Conservation (phyloP, 257 asterid species). For the Craterostigma plantagineum region DNA sequence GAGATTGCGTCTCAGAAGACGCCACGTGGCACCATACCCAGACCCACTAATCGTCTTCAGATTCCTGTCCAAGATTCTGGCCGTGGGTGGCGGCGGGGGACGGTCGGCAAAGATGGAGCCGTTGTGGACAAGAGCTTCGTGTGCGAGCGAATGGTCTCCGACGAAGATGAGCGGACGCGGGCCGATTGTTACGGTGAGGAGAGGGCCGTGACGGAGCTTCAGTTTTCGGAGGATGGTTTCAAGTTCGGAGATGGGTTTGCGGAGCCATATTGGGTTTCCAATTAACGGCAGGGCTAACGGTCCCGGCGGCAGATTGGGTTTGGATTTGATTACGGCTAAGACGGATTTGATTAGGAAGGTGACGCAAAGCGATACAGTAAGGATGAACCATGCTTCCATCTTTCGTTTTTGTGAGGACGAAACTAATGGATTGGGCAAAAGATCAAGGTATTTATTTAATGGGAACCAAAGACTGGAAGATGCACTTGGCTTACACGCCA, state of each 20-base stretch:
- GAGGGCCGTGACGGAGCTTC: background rate
- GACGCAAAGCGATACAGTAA: no score
- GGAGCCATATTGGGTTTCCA: background rate
- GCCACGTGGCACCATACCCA: background rate
- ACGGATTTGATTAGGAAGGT: no score
- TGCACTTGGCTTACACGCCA: no score
- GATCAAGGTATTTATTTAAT: no score
- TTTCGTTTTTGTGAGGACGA: no score
- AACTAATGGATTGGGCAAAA: no score
- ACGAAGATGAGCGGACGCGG: background rate
- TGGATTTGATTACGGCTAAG: no score
- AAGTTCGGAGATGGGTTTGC: background rate
- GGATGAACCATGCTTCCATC: no score
- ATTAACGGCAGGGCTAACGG: background rate
- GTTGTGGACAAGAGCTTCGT: background rate
- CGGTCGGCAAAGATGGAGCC: background rate
- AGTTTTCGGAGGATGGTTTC: background rate
- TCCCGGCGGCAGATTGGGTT: background rate
- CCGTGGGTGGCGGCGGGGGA: background rate
- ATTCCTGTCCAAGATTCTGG: background rate
- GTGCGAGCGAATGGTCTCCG: background rate
- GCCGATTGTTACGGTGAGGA: background rate
- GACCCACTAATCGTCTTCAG: background rate
- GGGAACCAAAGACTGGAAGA: no score
- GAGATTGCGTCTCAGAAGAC: background rate